Base-by-base conservation (phyloP, 2,329 filamentous ascomycete genomes). In the Zymoseptoria tritici region DNA sequence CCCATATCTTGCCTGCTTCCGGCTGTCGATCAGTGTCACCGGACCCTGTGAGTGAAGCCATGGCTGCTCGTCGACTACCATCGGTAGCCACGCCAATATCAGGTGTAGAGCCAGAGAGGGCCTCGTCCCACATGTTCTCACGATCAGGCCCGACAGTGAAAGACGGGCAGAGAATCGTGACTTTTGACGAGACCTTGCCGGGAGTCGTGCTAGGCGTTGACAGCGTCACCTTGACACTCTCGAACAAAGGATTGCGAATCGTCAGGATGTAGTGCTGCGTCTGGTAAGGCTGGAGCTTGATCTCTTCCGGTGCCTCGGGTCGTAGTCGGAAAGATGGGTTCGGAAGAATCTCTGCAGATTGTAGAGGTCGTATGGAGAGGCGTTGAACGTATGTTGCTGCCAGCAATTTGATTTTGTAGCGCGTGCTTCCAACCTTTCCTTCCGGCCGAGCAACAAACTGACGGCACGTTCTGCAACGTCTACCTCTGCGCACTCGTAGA, bases 401-500 rank as follows among this genome's bases (percentile, higher is more conserved):
- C 4, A 97, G 86, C 0, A 97, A 83, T 57, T 90, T 89, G 74
- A 99, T 97, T 69, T 93, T 89, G 82, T 94, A 97, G 29, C 92
- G 88, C 6, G 89, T 94, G 56, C 89, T 93, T 53, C 86, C 85
- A 31, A 96, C 87, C 75, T 97, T 99, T 60, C 87, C 84, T 75
- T 99, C 94, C 13, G 93, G 94, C 73, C 96, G 95, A 62, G 91
- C 89, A 67, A 99, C 88, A 71, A 97, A 97, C 77, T 97, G 93
- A 11, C 94, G 88, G 76, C 94, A 99, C 9, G 87, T 83, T 55
- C 90, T 88, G 75, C 94, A 99, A 52, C 94, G 90, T 77, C 97
- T 97, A 20, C 91, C 91, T 46, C 93, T 88, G 72, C 97, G 97
- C 0, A 93, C 96, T 59, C 91, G 87, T 13, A 99, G 84, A 2